Conservation (phyloP, 768 basidiomycete species). For the Russula ochroleuca region DNA sequence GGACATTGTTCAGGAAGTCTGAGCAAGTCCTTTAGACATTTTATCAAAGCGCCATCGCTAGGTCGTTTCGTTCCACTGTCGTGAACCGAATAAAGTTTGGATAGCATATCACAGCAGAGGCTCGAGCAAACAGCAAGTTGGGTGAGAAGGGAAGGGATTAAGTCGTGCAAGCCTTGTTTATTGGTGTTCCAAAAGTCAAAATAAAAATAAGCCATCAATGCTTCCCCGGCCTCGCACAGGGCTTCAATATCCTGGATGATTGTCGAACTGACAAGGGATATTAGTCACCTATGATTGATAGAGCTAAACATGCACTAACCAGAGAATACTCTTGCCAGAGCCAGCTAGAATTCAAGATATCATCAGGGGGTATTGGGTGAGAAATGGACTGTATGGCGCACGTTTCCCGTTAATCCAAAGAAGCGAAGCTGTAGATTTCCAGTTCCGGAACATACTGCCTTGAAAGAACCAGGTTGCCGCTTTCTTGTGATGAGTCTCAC, state of each 20-base stretch:
- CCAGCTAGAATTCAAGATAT: neutral
- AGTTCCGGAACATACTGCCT: neutral
- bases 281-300: neutral
- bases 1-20: neutral
- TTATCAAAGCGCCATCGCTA: neutral
- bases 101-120: neutral
- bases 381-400: neutral
- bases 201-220: neutral
- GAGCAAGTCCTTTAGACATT: neutral
- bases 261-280: neutral
- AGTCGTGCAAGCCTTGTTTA: neutral
- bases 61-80: neutral
- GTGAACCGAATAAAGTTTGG: neutral
- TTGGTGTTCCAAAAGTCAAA: neutral
- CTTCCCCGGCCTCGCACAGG: neutral
- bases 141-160: neutral
- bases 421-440: neutral
- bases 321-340: neutral
- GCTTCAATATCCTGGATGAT: neutral
- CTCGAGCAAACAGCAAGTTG: neutral
- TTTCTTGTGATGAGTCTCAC: neutral
- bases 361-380: neutral
- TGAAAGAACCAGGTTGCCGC: neutral
- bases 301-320: neutral
- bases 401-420: constrained; percentile 2